Base-by-base conservation (phyloP, 352 stramenopile species). In the Phytophthora syringae region DNA sequence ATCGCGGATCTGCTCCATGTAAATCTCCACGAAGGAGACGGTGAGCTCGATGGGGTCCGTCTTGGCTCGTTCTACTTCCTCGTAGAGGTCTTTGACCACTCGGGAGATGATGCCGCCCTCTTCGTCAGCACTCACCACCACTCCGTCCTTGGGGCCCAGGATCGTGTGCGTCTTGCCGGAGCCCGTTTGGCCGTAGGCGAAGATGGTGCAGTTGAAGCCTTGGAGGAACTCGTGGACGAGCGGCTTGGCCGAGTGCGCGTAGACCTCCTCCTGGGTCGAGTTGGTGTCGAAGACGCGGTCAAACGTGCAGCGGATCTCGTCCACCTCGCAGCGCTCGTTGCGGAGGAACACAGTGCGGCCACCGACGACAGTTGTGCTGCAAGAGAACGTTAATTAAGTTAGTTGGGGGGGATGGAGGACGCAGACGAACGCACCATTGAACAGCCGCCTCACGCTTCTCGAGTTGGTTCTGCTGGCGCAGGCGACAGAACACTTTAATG, bases 121-220 rank as follows among this genome's bases (percentile, higher is more conserved):
- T 22, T 90, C 81, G 16, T 89, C 77, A 0, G 77, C 67, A 40
- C 79, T 88, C 16, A 78, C 76, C 9, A 79, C 51, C 22, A 89
- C 72, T 11, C 84, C 82, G 61, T 92, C 83, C 25, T 85, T 86
- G 10, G 83, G 82, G 0, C 85, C 85, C 5, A 90, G 64, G 40
- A 93, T 91, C 21, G 85, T 93, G 56, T 93, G 85, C n/a, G 94
- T 98, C 64, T 98, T 98, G 51, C 94, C 94, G 2, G 82, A 95
- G 18, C 94, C 93, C 5, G 90, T 97, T 68, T 97, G 90, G 3
- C 90, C 90, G 65, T 97, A 97, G 22, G 86, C 88, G 52, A 97
- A 97, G 48, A 97, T 94, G 36, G 90, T 97, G 37, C 82, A 93
- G 66, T 93, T 93, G 75, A 81, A 90, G 42, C 85, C 85, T 30